Evolutionary conservation across 2,329 filamentous ascomycete genomes (phyloP), one percentile per base, ranked within the genome.

Genomic region (Botrytis hyacinthi): DNA sequence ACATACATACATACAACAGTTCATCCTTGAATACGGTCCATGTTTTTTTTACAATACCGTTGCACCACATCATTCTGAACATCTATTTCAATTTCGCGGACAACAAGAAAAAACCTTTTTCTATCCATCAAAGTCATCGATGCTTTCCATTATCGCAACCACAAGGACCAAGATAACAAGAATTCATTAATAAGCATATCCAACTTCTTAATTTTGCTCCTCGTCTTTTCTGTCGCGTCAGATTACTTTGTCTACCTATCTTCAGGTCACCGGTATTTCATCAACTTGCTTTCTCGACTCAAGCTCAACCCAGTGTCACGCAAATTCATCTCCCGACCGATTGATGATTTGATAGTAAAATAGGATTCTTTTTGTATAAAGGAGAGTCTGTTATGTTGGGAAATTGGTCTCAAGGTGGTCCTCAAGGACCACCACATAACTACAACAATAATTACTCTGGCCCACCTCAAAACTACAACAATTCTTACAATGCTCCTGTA

Each of bases 401-500:
- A 67, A 73, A 73, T 63, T 79, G 79, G 77, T 68, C 74, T n/a
- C 77, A 78, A 63, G 75, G 75, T 46, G 75, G 74, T 48, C 77
- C 74, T 73, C 68, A 74, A 67, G 51, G 61, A 18, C 29, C 59
- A 29, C 42, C 72, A 54, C 75, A 73, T 60, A 75, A 73, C 42
- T 73, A 74, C 66, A 74, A 69, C 66, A 61, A 48, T 70, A 72
- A 70, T 60, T 70, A 74, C n/a, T 60, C 26, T 51, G 62, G 40
- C 69, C 29, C 63, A 26, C 42, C 72, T 59, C 76, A 73, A 60
- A 75, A 73, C 37, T 73, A 74, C 66, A 74, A 69, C 66, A 61
- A 48, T 68, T 70, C 74, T 62, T 70, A 74, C n/a, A 69, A 32
- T 61, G 62, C 51, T 73, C 26, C 63, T 29, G 20, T 46, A 46